Evolutionary conservation across 1,139 yeast species (phyloP).

Genomic region (Sugiyamaella xylanicola): DNA sequence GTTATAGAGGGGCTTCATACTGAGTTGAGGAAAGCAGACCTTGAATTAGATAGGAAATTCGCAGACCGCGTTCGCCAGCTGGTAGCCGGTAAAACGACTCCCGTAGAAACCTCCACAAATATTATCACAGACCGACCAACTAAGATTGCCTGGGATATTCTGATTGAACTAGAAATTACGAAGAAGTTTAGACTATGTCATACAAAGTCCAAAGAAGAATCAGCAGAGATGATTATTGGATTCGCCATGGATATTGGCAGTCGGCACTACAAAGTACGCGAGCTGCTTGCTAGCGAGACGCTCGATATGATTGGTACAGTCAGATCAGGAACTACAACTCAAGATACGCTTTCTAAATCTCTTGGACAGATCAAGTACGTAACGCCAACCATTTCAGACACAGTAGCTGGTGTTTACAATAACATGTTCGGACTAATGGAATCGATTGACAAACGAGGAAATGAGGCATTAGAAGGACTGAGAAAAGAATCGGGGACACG

Average conservation of each 20-base stretch:
- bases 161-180: conserved; percentile 10
- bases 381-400: conserved; percentile 41
- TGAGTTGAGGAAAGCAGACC: conserved; percentile 25
- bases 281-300: conserved; percentile 33
- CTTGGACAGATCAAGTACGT: conserved; percentile 51
- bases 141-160: background rate
- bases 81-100: conserved; percentile 17
- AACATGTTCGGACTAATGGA: conserved; percentile 28
- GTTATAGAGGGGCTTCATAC: conserved; percentile 33
- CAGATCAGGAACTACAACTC: conserved; percentile 47
- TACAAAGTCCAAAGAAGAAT: conserved; percentile 27
- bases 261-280: conserved; percentile 31
- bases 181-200: conserved; percentile 29
- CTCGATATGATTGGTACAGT: conserved; percentile 48
- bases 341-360: conserved; percentile 47
- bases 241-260: conserved; percentile 30
- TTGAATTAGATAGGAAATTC: conserved; percentile 27
- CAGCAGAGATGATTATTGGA: conserved; percentile 33
- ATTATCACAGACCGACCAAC: background rate
- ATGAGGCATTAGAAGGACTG: conserved; percentile 29
- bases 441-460: conserved; percentile 27
- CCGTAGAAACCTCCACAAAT: background rate
- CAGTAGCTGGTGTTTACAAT: conserved; percentile 28
- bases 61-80: conserved; percentile 32
- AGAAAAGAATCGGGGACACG: conserved; percentile 16